Conservation (phyloP, 352 stramenopile genomes). For the Globisporangium barbulae region DNA sequence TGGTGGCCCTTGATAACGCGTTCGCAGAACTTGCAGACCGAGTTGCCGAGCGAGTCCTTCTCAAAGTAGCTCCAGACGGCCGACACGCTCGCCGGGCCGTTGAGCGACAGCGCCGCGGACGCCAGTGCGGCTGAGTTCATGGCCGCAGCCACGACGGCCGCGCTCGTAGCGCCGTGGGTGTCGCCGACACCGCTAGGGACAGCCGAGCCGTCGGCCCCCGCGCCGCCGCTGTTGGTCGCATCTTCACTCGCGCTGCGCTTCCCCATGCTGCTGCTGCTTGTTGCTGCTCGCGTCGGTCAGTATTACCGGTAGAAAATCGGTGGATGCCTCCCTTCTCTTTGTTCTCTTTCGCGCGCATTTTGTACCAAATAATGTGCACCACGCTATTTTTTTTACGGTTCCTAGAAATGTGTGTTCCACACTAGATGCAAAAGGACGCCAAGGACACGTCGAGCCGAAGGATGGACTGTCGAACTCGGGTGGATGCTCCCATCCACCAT, state of each 20-base stretch:
- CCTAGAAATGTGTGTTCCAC: not conserved
- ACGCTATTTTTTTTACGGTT: not conserved
- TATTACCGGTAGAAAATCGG: slow-evolving; percentile 17
- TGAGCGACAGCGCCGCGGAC: slow-evolving; percentile 15
- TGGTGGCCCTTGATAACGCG: slow-evolving; percentile 85
- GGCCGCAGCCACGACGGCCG: slow-evolving; percentile 3
- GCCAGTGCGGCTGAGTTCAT: slow-evolving; percentile 5
- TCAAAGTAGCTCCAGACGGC: slow-evolving; percentile 85
- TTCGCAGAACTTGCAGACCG: slow-evolving; percentile 82
- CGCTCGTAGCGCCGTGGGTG: not conserved
- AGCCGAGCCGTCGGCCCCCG: not conserved
- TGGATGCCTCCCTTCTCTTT: not conserved
- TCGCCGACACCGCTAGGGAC: not conserved
- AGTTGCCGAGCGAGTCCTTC: slow-evolving; percentile 73
- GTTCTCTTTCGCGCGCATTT: not conserved
- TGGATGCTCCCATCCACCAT: too few species aligned
- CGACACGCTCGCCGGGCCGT: slow-evolving; percentile 56
- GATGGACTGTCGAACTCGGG: too few species aligned
- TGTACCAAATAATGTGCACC: not conserved
- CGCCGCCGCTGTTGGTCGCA: not conserved
- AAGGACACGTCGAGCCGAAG: too few species aligned
- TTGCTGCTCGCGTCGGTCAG: not conserved
- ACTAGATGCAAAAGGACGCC: too few species aligned
- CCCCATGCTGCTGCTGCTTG: slow-evolving; percentile 9
- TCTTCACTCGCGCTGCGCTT: slow-evolving; percentile 14